Evolutionary conservation across 768 basidiomycete genomes (phyloP).

Genomic region (Pisolithus orientalis): DNA sequence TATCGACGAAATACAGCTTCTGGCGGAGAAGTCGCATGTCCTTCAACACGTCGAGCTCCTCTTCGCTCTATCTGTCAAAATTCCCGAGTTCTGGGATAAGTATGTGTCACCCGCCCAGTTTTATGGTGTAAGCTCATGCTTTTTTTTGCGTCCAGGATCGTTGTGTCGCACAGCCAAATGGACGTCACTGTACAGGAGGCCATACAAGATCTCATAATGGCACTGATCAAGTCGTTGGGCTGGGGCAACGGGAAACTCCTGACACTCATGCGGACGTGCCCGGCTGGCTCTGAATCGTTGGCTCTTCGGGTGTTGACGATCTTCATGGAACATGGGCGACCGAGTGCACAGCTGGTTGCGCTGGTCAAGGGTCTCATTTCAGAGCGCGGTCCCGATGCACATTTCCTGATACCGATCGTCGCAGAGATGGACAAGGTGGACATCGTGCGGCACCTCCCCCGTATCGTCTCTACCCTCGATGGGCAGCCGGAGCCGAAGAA

Average conservation of each 20-base stretch:
- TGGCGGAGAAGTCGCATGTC: constrained; percentile 71
- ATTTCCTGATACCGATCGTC: constrained; percentile 96
- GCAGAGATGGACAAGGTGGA: constrained; percentile 98
- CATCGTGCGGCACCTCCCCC: constrained; percentile 82
- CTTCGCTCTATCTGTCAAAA: constrained; percentile 86
- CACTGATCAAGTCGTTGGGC: constrained; percentile 84
- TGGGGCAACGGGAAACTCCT: constrained; percentile 81
- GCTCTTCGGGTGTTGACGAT: constrained; percentile 85
- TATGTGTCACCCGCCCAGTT: constrained; percentile 33
- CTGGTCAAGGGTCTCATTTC: constrained; percentile 83
- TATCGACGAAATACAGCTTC: constrained; percentile 66
- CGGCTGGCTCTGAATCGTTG: constrained; percentile 80
- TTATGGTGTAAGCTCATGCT: constrained; percentile 6
- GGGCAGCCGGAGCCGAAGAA: constrained; percentile 79
- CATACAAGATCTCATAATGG: constrained; percentile 80
- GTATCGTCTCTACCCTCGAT: constrained; percentile 87
- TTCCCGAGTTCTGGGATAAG: constrained; percentile 87
- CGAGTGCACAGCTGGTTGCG: constrained; percentile 75
- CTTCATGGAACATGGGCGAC: constrained; percentile 81
- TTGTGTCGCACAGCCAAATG: constrained; percentile 81
- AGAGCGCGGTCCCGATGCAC: constrained; percentile 83
- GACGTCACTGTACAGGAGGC: constrained; percentile 78
- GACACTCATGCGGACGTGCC: constrained; percentile 83
- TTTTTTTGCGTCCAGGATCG: constrained; percentile 52
- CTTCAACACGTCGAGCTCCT: constrained; percentile 92